Percentiles rank a stretch among this genome's conserved stretches.
Evolutionary conservation across 495 filamentous ascomycete genomes (phyloP).

Genomic region (Talaromyces stipitatus): DNA sequence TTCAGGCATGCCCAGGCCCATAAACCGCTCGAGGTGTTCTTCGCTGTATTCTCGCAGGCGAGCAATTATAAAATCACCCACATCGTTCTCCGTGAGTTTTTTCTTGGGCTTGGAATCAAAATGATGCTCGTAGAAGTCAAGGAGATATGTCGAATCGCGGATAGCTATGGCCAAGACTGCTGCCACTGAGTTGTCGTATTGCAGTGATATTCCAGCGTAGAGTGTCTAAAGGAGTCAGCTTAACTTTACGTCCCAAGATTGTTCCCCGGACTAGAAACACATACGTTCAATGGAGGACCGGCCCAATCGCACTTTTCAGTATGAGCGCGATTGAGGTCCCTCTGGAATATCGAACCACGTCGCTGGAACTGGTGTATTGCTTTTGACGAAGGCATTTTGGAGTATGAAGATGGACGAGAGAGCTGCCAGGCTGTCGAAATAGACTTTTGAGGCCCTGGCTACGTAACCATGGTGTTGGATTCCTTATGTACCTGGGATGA

Average conservation of each 20-base stretch:
- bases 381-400: slow-evolving; percentile 3
- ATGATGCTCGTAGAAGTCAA: slow-evolving; percentile 62
- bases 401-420: not conserved
- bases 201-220: slow-evolving; percentile 55
- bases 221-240: slow-evolving; percentile 40
- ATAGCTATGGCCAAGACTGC: slow-evolving; percentile 58
- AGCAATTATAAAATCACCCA: slow-evolving; percentile 46
- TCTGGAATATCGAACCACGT: slow-evolving; percentile 22
- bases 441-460: no score
- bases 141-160: slow-evolving; percentile 70
- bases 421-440: not conserved
- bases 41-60: slow-evolving; percentile 51
- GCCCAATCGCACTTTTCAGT: slow-evolving; percentile 18
- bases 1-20: slow-evolving; percentile 42
- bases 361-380: slow-evolving; percentile 18
- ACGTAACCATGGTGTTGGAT: no score
- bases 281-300: slow-evolving; percentile 16
- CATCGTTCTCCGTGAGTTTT: slow-evolving; percentile 21
- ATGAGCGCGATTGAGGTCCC: slow-evolving; percentile 21
- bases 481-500: no score
- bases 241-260: not conserved
- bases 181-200: slow-evolving; percentile 38
- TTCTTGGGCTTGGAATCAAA: slow-evolving; percentile 23
- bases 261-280: not conserved
- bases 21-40: slow-evolving; percentile 57